A percentile compares a stretch with the other conserved stretches of the same genome.
Conservation (phyloP, 768 basidiomycete species). For the Pleurotus citrinopileatus region DNA sequence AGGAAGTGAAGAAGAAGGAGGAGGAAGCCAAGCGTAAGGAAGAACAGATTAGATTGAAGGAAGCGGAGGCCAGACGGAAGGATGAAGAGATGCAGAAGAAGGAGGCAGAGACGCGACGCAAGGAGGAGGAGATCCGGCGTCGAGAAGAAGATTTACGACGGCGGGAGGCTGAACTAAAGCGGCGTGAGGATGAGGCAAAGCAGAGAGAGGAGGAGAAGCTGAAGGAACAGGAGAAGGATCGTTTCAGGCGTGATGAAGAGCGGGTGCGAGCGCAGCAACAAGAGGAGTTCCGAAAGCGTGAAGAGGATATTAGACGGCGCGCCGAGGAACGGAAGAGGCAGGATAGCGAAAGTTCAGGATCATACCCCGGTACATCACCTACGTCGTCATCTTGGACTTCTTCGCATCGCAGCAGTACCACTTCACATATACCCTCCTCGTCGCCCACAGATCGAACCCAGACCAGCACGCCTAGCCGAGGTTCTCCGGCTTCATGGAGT, state of each 20-base stretch:
- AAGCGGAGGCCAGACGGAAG: slow-evolving; percentile 21
- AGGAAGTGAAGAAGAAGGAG: slow-evolving; percentile 22
- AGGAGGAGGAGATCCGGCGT: slow-evolving; percentile 24
- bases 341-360: slow-evolving; percentile 23
- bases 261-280: slow-evolving; percentile 30
- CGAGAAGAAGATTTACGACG: slow-evolving; percentile 24
- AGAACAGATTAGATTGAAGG: slow-evolving; percentile 24
- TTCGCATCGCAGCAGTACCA: slow-evolving; percentile 20
- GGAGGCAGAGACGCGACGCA: slow-evolving; percentile 20
- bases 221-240: slow-evolving; percentile 21
- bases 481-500: slow-evolving; percentile 9
- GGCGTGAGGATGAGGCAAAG: slow-evolving; percentile 33
- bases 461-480: slow-evolving; percentile 13
- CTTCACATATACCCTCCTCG: slow-evolving; percentile 27
- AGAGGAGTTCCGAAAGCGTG: slow-evolving; percentile 39
- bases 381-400: slow-evolving; percentile 27
- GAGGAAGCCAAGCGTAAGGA: slow-evolving; percentile 24
- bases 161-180: slow-evolving; percentile 26
- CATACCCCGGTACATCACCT: slow-evolving; percentile 25
- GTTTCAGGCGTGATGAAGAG: slow-evolving; percentile 23
- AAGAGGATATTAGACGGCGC: slow-evolving; percentile 39
- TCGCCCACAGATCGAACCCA: slow-evolving; percentile 30
- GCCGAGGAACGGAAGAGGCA: slow-evolving; percentile 45
- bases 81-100: slow-evolving; percentile 19
- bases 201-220: slow-evolving; percentile 29